A percentile compares a stretch with the other conserved stretches of the same genome.
These are phyloP conservation scores for Xylaria sp. DNA, from an alignment of 2,329 filamentous ascomycete genomes.

Conservation along the genomic window DNA sequence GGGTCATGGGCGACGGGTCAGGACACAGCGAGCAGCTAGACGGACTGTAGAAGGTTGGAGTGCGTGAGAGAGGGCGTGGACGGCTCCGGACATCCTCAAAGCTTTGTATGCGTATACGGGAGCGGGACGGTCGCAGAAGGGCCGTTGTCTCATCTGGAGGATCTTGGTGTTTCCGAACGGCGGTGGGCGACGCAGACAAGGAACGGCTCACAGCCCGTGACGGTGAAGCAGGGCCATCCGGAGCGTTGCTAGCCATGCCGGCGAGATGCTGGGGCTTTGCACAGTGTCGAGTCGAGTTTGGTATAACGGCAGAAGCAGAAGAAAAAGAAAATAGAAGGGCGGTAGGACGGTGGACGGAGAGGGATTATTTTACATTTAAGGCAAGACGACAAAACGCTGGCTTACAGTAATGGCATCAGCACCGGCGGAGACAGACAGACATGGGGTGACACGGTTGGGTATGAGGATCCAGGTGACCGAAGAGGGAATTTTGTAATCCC, in stretches of 20 bases:
- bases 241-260: slow-evolving; percentile 20
- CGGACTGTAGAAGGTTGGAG: slow-evolving; percentile 43
- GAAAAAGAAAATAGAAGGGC: background rate
- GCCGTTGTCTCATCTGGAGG: slow-evolving; percentile 41
- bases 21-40: background rate
- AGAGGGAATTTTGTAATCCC: background rate
- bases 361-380: background rate
- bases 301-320: background rate
- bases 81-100: slow-evolving; percentile 25
- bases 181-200: slow-evolving; percentile 22
- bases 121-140: slow-evolving; percentile 38
- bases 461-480: background rate
- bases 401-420: background rate
- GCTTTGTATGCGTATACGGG: slow-evolving; percentile 39
- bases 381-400: background rate
- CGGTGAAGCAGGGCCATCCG: slow-evolving; percentile 16
- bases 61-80: slow-evolving; percentile 31
- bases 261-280: background rate
- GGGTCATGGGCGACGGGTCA: background rate
- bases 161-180: slow-evolving; percentile 25
- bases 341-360: background rate
- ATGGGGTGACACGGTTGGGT: background rate
- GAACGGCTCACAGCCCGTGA: slow-evolving; percentile 19
- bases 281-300: background rate
- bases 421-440: background rate